Conservation (phyloP, 768 basidiomycete species). For the Cystobasidium ongulense region DNA sequence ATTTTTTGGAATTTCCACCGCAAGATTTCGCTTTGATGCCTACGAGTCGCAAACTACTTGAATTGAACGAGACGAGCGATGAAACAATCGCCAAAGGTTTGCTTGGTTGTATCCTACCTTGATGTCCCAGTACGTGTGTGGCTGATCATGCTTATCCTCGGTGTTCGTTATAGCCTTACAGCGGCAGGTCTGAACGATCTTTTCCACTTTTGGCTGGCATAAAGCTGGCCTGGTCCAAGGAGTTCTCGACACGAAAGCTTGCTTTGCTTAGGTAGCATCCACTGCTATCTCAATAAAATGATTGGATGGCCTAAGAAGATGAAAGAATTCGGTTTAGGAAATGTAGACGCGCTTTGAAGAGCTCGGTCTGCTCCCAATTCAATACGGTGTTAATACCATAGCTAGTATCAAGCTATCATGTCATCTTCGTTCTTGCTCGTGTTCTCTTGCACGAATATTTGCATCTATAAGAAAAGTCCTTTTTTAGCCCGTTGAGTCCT, state of each 20-base stretch:
- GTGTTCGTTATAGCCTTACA: no score
- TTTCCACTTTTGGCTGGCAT: neutral
- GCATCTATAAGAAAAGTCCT: neutral
- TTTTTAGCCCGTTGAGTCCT: neutral
- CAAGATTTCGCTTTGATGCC: neutral
- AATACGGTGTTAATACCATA: neutral
- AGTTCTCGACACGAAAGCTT: neutral
- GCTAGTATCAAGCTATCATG: neutral
- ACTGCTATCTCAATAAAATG: neutral
- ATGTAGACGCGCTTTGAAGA: no score
- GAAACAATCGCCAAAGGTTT: neutral
- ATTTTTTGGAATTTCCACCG: no score
- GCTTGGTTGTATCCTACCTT: no score
- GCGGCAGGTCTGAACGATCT: neutral
- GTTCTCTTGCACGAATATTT: conserved; percentile 26
- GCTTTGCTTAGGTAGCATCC: neutral
- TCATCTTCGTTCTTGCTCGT: neutral
- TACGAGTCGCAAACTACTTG: neutral
- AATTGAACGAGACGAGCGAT: neutral
- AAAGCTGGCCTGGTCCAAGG: neutral
- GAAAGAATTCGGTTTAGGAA: no score
- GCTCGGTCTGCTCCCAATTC: neutral
- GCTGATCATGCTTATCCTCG: no score
- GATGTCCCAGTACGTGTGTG: neutral
- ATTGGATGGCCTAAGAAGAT: neutral